Percentiles rank a stretch among this genome's conserved stretches.
These are phyloP conservation scores for Dactylonectria macrodidyma DNA, from an alignment of 2,329 filamentous ascomycete genomes.

Conservation along the genomic window DNA sequence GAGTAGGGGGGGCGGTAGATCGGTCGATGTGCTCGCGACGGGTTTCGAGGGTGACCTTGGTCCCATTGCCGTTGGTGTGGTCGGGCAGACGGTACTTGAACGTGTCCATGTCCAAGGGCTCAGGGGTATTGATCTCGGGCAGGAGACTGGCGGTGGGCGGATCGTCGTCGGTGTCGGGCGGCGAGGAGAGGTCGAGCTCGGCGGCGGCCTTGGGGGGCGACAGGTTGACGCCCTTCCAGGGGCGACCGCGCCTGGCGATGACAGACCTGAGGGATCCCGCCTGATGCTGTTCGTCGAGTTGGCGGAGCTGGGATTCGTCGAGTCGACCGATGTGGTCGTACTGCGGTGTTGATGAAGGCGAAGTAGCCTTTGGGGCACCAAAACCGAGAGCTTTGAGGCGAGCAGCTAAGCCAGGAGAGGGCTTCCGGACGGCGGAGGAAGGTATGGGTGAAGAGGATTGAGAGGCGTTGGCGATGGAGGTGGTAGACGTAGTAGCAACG, in stretches of 20 bases:
- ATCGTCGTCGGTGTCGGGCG: constrained; percentile 49
- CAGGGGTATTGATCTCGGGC: constrained; percentile 66
- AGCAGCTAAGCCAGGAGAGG: constrained; percentile 75
- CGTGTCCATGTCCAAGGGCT: constrained; percentile 76
- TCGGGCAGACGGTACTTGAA: constrained; percentile 83
- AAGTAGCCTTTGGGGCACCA: constrained; percentile 60
- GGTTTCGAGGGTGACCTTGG: constrained; percentile 72
- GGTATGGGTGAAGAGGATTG: constrained; percentile 45
- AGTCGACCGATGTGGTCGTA: constrained; percentile 75
- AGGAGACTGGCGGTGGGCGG: constrained; percentile 54
- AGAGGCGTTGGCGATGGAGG: constrained; percentile 43
- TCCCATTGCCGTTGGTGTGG: constrained; percentile 77
- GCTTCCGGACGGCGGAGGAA: constrained; percentile 64
- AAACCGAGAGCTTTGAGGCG: constrained; percentile 77
- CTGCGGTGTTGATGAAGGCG: constrained; percentile 44
- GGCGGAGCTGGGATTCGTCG: constrained; percentile 77
- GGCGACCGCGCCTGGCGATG: constrained; percentile 77
- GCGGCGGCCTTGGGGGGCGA: constrained; percentile 46
- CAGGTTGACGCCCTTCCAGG: constrained; percentile 75
- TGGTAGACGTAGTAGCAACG: constrained; percentile 39
- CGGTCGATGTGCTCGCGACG: constrained; percentile 72
- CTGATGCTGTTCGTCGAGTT: constrained; percentile 78
- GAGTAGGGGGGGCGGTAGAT: constrained; percentile 57
- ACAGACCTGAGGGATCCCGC: constrained; percentile 65
- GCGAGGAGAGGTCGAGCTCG: constrained; percentile 42